These are phyloP conservation scores for Arthromyces matolae DNA, from an alignment of 768 basidiomycete genomes.

Conservation along the genomic window DNA sequence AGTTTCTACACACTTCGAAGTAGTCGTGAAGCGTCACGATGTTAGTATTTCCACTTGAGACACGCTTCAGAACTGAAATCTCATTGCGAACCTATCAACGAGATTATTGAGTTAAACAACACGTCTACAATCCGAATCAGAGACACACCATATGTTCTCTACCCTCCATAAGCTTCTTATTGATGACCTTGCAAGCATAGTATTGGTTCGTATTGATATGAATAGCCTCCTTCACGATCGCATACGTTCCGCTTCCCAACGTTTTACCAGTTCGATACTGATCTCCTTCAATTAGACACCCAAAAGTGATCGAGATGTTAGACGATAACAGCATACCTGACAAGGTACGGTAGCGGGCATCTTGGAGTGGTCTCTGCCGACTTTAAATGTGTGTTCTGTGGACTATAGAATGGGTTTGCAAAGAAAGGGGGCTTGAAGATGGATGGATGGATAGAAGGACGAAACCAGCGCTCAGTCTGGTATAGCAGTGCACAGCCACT, in stretches of 20 bases:
- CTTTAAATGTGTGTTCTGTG: constrained; percentile 7
- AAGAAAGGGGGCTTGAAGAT: no score
- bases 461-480: constrained; percentile 13
- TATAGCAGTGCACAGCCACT: constrained; percentile 22
- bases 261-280: constrained; percentile 88
- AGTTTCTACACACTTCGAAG: constrained; percentile 72
- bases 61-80: constrained; percentile 89
- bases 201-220: constrained; percentile 89
- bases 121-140: constrained; percentile 7
- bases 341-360: constrained; percentile 45
- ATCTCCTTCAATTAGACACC: constrained; percentile 9
- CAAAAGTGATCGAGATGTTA: no score
- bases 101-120: constrained; percentile 7
- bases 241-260: constrained; percentile 89
- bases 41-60: constrained; percentile 86
- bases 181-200: constrained; percentile 99
- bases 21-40: constrained; percentile 95
- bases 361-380: constrained; percentile 5
- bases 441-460: neutral
- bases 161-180: constrained; percentile 98
- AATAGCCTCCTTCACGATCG: constrained; percentile 93
- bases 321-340: constrained; percentile 36
- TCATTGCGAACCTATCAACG: constrained; percentile 86
- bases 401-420: neutral
- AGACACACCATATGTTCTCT: constrained; percentile 98